Conservation (phyloP, 2,329 filamentous ascomycete genomes). For the Fragosphaeria purpurea region DNA sequence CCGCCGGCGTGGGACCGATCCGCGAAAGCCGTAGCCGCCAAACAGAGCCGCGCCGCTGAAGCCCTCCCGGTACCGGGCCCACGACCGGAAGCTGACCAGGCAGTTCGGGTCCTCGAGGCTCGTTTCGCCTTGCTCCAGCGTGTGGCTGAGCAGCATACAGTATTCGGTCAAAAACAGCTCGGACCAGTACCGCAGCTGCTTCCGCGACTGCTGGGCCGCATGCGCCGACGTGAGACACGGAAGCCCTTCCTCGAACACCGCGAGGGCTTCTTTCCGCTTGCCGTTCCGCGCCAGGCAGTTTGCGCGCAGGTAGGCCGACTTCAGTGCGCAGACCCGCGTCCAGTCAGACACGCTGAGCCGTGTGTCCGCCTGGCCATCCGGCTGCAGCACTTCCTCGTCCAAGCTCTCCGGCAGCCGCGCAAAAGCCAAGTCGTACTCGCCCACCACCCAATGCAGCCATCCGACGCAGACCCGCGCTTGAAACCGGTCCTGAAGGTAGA, state of each 20-base stretch:
- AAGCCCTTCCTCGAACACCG: constrained; percentile 56
- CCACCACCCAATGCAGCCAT: constrained; percentile 73
- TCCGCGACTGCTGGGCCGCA: constrained; percentile 40
- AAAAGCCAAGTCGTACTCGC: constrained; percentile 55
- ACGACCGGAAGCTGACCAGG: constrained; percentile 51
- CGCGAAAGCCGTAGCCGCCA: constrained; percentile 49
- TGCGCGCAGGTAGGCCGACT: constrained; percentile 68
- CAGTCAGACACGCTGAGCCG: constrained; percentile 54
- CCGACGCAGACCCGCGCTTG: constrained; percentile 76
- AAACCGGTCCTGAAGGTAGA: constrained; percentile 49
- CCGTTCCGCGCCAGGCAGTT: constrained; percentile 44
- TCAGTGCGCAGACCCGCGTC: constrained; percentile 74
- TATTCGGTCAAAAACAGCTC: constrained; percentile 68
- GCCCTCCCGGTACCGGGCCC: constrained; percentile 59
- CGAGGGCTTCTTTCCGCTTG: constrained; percentile 48
- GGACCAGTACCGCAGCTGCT: constrained; percentile 66
- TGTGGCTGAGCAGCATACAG: constrained; percentile 58
- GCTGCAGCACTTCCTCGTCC: constrained; percentile 37
- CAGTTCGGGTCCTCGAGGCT: constrained; percentile 42
- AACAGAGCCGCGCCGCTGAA: constrained; percentile 33
- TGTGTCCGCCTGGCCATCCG: constrained; percentile 28
- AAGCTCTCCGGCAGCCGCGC: constrained; percentile 54
- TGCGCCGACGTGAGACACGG: constrained; percentile 49
- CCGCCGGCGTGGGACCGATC: constrained; percentile 50
- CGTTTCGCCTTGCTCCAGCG: constrained; percentile 40